These are phyloP conservation scores for Prorocentrum cordatum DNA, from an alignment of 169 alveolate species.

Conservation along the genomic window DNA sequence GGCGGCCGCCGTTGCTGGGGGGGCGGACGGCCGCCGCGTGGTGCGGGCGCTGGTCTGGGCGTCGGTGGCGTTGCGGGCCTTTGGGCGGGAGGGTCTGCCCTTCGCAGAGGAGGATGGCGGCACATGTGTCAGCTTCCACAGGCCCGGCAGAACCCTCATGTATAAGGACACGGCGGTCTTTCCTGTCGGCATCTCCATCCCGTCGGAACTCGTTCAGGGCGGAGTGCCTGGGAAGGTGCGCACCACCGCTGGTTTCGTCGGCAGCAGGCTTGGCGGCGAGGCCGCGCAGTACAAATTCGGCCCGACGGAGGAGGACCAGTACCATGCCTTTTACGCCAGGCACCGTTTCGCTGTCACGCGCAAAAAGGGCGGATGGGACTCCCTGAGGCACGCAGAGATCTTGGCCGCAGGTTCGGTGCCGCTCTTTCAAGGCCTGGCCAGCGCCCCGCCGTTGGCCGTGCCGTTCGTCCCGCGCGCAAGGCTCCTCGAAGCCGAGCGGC, in stretches of 20 bases:
- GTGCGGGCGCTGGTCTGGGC: no score
- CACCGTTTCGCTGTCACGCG: slow-evolving; percentile 28
- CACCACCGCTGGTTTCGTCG: neutral
- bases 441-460: slow-evolving; percentile 24
- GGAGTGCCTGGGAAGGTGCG: no score
- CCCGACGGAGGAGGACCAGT: slow-evolving; percentile 44
- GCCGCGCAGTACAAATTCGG: slow-evolving; percentile 15
- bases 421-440: neutral
- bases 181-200: no score
- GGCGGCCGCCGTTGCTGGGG: no score
- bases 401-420: slow-evolving; percentile 52
- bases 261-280: neutral
- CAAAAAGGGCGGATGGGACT: slow-evolving; percentile 45
- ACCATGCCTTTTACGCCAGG: slow-evolving; percentile 17
- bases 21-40: no score
- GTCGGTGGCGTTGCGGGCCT: no score
- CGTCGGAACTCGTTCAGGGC: no score
- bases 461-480: neutral
- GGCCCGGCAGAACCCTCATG: no score
- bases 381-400: slow-evolving; percentile 25
- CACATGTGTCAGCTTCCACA: no score
- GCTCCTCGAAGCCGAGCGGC: neutral
- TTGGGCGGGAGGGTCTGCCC: no score
- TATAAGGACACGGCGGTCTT: no score
- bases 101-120: no score